Evolutionary conservation across 1,284 basidiomycete genomes (phyloP), one percentile per base, ranked within the genome.

Genomic region (Entoloma clypeatum): DNA sequence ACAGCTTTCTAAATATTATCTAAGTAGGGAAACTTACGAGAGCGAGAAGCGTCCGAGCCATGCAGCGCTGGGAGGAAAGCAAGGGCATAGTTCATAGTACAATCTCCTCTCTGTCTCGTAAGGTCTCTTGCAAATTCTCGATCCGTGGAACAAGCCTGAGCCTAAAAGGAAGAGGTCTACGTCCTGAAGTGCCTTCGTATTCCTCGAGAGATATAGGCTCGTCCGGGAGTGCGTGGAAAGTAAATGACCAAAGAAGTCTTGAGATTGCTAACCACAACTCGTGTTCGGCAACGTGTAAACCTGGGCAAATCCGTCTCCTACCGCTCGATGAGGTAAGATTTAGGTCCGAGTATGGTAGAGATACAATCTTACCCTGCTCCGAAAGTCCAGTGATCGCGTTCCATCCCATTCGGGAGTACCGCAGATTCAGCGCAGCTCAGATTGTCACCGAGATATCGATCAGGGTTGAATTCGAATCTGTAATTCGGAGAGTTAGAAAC

Each of bases 341-440:
- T 32, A 4, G 16, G 17, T 23, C 4, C n/a, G 7, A 7, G 19
- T 13, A 8, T 16, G 24, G n/a, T n/a, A 6, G 24, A 24, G 11
- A 7, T 9, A 32, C 4, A 32, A 10, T 26, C 48, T 43, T 45
- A 62, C 61, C 61, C 60, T 21, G 45, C 58, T 28, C 66, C 67
- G 38, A 71, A 71, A 36, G 61, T 56, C 65, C 65, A 73, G 41
- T 73, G 68, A 44, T 74, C 71, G 23, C 70, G 59, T 39, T 67
- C 57, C 50, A 63, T 59, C 2, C 63, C 55, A 44, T 72, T 57
- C 1, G 61, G 38, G 26, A 69, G 54, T 21, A 69, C 68, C 3
- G 68, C 59, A 6, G 62, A 65, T 33, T 67, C 64, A 30, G 47
- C 49, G 35, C 51, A 60, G 38, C 38, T 52, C 2, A 50, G 47